Conservation (phyloP, 2,329 filamentous ascomycete genomes). For the Claviceps fusiformis region DNA sequence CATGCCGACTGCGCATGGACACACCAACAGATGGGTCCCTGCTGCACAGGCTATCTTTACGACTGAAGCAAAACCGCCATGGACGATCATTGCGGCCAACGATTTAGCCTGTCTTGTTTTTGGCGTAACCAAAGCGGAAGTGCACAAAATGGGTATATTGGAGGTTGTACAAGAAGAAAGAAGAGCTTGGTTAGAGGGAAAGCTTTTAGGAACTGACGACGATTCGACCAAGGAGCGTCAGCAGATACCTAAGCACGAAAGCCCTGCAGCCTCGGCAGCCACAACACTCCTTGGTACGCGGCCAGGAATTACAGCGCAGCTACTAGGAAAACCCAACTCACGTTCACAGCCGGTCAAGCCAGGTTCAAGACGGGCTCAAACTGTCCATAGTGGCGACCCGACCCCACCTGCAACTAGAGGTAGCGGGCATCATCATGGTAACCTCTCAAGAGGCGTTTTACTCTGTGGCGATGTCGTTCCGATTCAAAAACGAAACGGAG, state of each 20-base stretch:
- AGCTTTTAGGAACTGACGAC: slow-evolving; percentile 45
- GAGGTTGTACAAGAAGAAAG: slow-evolving; percentile 88
- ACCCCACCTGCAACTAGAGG: slow-evolving; percentile 40
- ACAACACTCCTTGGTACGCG: slow-evolving; percentile 52
- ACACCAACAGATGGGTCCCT: slow-evolving; percentile 80
- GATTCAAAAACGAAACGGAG: slow-evolving; percentile 89
- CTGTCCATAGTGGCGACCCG: slow-evolving; percentile 43
- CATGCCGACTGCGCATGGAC: slow-evolving; percentile 61
- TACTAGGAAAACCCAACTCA: slow-evolving; percentile 70
- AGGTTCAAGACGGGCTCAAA: slow-evolving; percentile 46
- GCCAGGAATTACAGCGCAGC: slow-evolving; percentile 64
- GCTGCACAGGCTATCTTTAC: slow-evolving; percentile 95
- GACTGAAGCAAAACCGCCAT: slow-evolving; percentile 79
- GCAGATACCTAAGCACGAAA: slow-evolving; percentile 20
- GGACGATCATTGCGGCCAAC: slow-evolving; percentile 93
- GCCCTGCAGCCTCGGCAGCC: slow-evolving; percentile 27
- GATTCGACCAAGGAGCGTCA: slow-evolving; percentile 18
- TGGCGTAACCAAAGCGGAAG: slow-evolving; percentile 92
- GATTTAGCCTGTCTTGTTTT: slow-evolving; percentile 96
- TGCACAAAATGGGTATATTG: slow-evolving; percentile 85
- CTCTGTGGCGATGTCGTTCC: slow-evolving; percentile 97
- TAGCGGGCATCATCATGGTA: slow-evolving; percentile 50
- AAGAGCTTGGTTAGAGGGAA: slow-evolving; percentile 77
- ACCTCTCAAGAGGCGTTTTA: slow-evolving; percentile 74
- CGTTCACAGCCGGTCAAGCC: slow-evolving; percentile 41